A percentile compares a stretch with the other conserved stretches of the same genome.
These are phyloP conservation scores for Solanum corneliomulleri DNA, from an alignment of 257 asterid genomes.

Conservation along the genomic window DNA sequence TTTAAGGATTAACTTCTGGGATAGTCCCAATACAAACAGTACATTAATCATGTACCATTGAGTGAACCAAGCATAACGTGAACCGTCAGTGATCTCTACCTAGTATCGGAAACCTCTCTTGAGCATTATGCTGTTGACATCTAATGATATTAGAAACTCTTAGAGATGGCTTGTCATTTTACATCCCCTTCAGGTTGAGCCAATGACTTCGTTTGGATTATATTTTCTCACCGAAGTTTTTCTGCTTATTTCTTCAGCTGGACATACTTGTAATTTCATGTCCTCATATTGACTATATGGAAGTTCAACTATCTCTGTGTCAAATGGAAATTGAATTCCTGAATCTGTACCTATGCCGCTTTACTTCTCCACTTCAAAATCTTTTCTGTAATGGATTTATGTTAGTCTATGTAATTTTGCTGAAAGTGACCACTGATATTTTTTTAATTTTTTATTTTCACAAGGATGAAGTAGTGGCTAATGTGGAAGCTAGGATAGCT, in stretches of 20 bases:
- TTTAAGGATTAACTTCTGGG: background rate
- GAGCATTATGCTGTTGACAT: background rate
- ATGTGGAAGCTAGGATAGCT: slow-evolving; percentile 65
- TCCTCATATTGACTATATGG: background rate
- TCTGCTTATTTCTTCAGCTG: background rate
- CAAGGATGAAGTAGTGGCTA: slow-evolving; percentile 61
- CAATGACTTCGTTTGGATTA: background rate
- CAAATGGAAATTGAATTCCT: background rate
- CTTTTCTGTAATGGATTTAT: background rate
- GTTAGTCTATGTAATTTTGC: background rate
- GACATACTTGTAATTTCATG: background rate
- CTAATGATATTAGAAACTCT: background rate
- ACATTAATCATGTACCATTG: background rate
- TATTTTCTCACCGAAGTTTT: background rate
- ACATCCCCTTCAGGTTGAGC: background rate
- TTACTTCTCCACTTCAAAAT: background rate
- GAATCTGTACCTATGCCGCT: background rate
- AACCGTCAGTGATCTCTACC: background rate
- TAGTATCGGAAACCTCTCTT: background rate
- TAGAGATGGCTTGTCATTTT: background rate
- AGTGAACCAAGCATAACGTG: background rate
- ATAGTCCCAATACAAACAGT: background rate
- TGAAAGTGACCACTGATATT: background rate
- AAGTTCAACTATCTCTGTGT: background rate
- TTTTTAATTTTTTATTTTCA: background rate